A percentile compares a stretch with the other conserved stretches of the same genome.
phyloP scores from a whole-genome alignment of 768 basidiomycete species.

The Filobasidium wieringae region DNA sequence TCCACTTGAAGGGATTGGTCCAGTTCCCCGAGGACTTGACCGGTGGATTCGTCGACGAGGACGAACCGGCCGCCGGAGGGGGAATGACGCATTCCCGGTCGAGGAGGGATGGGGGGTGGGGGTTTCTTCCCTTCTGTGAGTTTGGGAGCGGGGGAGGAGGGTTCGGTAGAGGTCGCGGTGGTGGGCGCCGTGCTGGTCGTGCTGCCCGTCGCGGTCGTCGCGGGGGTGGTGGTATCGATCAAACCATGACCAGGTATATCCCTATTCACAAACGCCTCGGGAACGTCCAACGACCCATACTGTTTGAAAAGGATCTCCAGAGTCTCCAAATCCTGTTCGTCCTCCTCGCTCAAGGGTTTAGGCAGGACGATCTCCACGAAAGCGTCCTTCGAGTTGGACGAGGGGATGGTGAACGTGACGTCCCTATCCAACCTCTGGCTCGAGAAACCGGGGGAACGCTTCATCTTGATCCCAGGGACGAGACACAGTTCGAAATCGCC shows the following conservation, averaged over 20 bases:
- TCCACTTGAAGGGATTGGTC: constrained; percentile 49
- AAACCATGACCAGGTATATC: neutral
- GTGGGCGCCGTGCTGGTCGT: neutral
- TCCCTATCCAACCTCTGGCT: constrained; percentile 25
- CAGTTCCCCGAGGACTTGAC: constrained; percentile 59
- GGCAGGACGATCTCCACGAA: constrained; percentile 32
- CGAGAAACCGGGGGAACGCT: constrained; percentile 34
- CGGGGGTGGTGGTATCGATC: constrained; percentile 14
- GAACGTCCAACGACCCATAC: constrained; percentile 42
- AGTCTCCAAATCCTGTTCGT: constrained; percentile 44
- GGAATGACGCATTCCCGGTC: neutral
- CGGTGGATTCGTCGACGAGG: constrained; percentile 59
- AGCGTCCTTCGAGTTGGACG: constrained; percentile 38
- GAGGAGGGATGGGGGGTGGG: neutral
- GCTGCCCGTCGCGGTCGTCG: neutral
- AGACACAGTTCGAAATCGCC: constrained; percentile 49
- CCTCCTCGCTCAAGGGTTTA: constrained; percentile 33
- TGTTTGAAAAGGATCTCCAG: constrained; percentile 59
- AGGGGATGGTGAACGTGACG: constrained; percentile 28
- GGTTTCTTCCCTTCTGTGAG: neutral
- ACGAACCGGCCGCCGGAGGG: constrained; percentile 48
- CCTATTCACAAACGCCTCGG: neutral
- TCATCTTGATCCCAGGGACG: constrained; percentile 48
- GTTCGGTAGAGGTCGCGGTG: neutral
- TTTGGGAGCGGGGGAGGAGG: neutral